Evolutionary conservation across 2,329 filamentous ascomycete species (phyloP), one percentile per base, ranked within the genome.

Genomic region (Pyricularia sp.): DNA sequence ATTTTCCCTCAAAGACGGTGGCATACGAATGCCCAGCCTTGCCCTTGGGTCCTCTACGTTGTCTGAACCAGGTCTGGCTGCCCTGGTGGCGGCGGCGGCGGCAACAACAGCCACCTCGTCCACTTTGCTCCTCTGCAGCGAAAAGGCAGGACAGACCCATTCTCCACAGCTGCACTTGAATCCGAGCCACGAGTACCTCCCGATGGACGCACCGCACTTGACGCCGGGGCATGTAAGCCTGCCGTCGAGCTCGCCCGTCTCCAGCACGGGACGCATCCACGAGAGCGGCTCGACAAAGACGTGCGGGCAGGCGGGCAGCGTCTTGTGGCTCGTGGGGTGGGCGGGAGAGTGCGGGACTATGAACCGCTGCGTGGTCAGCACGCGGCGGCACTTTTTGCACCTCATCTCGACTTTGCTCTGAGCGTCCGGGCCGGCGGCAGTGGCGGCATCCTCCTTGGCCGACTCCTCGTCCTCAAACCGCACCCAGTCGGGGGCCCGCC

Each of bases 101-200:
- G 66, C 9, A 17, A 31, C 28, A 25, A 33, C 64, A 5, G 64
- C 64, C 30, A 82, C 78, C 75, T 96, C 90, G 77, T 98, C 95
- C 55, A 97, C 90, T 73, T 89, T 89, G 68, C 91, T 90, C 78
- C 90, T 92, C 68, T 93, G 90, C 71, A 98, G 82, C 71, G 91
- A 94, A 77, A 99, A 95, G 0, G 91, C 94, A 10, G 95, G 94
- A 67, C 93, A 92, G 26, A 97, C 85, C 94, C 95, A 98, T 71
- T 90, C 88, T 55, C 90, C 89, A 78, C 95, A 99, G 76, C 89
- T 95, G 81, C 95, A 99, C 77, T 89, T 89, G 84, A 97, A 90
- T 17, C 95, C 95, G 77, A 96, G 93, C 95, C 95, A 99, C 68
- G 94, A 92, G 76, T 97, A 99, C 74, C 95, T 92, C 58, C 95